Conservation (phyloP, 2,329 filamentous ascomycete species). For the Mariannaea sp. region DNA sequence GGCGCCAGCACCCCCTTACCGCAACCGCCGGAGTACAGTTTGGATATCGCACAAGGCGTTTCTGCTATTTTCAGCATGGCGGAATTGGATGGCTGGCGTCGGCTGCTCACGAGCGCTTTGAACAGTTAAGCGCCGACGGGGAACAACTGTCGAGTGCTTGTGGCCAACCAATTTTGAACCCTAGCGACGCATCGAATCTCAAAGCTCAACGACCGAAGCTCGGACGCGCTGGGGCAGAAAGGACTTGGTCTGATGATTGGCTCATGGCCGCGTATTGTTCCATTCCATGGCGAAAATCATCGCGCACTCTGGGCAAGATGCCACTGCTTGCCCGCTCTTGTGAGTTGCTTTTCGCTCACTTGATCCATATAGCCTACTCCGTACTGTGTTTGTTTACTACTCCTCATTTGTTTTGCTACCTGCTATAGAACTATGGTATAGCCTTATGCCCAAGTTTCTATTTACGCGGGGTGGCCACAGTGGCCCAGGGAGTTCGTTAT, state of each 20-base stretch:
- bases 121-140: background rate
- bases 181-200: too few species aligned
- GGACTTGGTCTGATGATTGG: constrained; percentile 9
- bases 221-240: background rate
- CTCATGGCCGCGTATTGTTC: background rate
- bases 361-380: too few species aligned
- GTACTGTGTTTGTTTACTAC: too few species aligned
- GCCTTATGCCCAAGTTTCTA: too few species aligned
- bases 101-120: background rate
- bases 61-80: background rate
- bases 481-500: too few species aligned
- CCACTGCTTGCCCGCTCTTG: background rate
- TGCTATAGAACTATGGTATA: too few species aligned
- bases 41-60: background rate
- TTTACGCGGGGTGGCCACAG: too few species aligned
- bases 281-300: background rate
- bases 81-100: background rate
- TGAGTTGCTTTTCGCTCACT: too few species aligned
- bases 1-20: background rate
- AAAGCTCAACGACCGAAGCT: background rate
- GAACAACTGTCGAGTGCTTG: background rate
- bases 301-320: background rate
- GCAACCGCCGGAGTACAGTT: background rate
- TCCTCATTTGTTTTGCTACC: too few species aligned
- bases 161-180: background rate